Conservation (phyloP, 257 asterid species). For the Solanum etuberosum region DNA sequence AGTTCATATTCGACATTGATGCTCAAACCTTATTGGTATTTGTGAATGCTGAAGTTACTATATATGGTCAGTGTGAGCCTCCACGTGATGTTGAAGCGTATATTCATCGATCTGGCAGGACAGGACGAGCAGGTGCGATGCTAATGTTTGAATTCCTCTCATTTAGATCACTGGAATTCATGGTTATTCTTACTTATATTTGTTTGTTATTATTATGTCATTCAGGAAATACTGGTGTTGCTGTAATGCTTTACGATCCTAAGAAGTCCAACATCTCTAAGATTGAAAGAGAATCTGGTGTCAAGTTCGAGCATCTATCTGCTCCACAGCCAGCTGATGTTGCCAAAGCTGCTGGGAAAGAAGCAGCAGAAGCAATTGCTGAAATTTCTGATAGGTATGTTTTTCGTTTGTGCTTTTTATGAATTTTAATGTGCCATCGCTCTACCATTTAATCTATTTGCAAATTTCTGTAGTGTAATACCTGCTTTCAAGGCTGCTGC, state of each 20-base stretch:
- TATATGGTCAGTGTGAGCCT: slow-evolving; percentile 74
- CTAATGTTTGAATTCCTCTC: background rate
- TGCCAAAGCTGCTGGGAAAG: slow-evolving; percentile 80
- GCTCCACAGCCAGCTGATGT: slow-evolving; percentile 97
- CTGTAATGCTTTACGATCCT: slow-evolving; percentile 95
- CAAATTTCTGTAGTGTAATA: slow-evolving; percentile 46
- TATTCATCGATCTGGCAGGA: slow-evolving; percentile 97
- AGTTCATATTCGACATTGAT: background rate
- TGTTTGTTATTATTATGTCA: background rate
- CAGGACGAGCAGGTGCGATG: slow-evolving; percentile 91
- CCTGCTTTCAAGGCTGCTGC: slow-evolving; percentile 91
- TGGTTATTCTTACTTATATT: background rate
- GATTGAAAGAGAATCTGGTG: slow-evolving; percentile 94
- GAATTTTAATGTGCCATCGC: background rate
- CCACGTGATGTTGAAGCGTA: slow-evolving; percentile 88
- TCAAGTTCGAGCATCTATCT: slow-evolving; percentile 73
- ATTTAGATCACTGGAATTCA: background rate
- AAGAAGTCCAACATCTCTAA: slow-evolving; percentile 64
- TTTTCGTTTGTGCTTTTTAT: background rate
- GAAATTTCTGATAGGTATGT: slow-evolving; percentile 68
- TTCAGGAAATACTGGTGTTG: slow-evolving; percentile 82
- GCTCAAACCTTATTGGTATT: background rate
- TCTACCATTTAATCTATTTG: background rate
- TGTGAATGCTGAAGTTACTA: slow-evolving; percentile 2
- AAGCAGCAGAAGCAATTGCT: slow-evolving; percentile 54